Conservation (phyloP, 2,329 filamentous ascomycete species). For the Purpureocillium lavendulum region DNA sequence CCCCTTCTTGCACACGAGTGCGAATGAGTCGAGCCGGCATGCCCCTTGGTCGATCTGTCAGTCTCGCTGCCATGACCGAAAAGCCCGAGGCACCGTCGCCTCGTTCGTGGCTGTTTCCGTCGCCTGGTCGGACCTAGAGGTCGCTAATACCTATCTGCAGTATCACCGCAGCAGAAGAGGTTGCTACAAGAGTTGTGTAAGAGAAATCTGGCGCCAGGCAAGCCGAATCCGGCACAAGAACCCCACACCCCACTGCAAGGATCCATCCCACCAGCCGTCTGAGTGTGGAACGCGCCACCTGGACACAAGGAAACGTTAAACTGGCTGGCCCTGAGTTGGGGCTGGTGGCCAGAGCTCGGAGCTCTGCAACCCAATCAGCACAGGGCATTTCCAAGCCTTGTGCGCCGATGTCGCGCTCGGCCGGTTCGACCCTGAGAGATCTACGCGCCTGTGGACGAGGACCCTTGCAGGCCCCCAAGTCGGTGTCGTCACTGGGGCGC, state of each 20-base stretch:
- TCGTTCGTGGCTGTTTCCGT: not conserved
- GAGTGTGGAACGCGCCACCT: slow-evolving; percentile 1
- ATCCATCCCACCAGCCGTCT: slow-evolving; percentile 5
- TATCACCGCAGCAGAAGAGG: slow-evolving; percentile 5
- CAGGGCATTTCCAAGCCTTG: slow-evolving; percentile 17
- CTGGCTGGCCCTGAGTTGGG: no score
- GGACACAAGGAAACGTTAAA: slow-evolving; percentile 3
- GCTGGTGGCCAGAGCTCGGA: not conserved
- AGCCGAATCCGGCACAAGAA: slow-evolving; percentile 15
- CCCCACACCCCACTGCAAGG: slow-evolving; percentile 16
- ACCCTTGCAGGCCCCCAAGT: slow-evolving; percentile 5
- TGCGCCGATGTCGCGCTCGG: slow-evolving; percentile 21
- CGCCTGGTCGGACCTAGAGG: not conserved
- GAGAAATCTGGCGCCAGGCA: slow-evolving; percentile 20
- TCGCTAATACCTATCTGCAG: not conserved
- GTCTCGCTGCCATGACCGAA: no score
- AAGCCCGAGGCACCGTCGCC: not conserved
- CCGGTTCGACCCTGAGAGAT: slow-evolving; percentile 8
- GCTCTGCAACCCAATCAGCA: slow-evolving; percentile 18
- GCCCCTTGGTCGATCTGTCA: no score
- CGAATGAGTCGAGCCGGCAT: no score
- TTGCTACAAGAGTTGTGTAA: slow-evolving; percentile 28
- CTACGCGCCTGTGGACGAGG: slow-evolving; percentile 2
- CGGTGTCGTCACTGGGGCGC: slow-evolving; percentile 5
- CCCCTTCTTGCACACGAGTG: no score